Evolutionary conservation across 1,284 basidiomycete species (phyloP), one percentile per base, ranked within the genome.

Genomic region (Boletellus sp.): DNA sequence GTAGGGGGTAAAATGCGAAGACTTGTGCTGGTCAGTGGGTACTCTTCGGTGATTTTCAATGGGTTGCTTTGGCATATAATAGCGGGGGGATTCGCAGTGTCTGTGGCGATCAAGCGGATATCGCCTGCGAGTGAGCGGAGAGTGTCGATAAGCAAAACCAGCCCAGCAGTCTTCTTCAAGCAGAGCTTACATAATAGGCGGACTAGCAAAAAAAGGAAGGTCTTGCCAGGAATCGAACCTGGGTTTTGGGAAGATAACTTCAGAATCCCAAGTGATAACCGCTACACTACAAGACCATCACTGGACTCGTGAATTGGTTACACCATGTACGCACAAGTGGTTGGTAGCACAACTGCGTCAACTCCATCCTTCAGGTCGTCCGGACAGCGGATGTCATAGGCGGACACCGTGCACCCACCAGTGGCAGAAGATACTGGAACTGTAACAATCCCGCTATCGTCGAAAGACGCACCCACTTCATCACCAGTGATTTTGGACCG

Each of bases 211-310:
- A 43, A 43, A 49, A 42, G 26, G 5, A 1, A 50, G 49, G 44
- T 50, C 49, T 8, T 62, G 61, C 61, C 61, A 62, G 61, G 61
- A 65, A 5, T 62, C 61, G 62, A 62, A 62, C 62, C 61, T 62
- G 61, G 61, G 61, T 65, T 44, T 63, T 62, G 61, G 56, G 62
- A 62, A 62, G 22, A 60, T 57, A 4, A 16, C 3, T 47, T 77
- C 74, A 79, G 76, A 80, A 79, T 78, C 77, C 70, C 68, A 72
- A 70, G 78, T 78, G 78, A 77, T 78, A 78, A 79, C 77, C 77
- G 67, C 77, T 79, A 78, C 77, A 78, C 76, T 77, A 79, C 69
- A 73, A 62, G 52, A 51, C 60, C 56, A 8, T 28, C 5, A 24
- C 2, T 15, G 5, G 7, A 24, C 4, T 1, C 7, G 24, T 24